A percentile compares a stretch with the other conserved stretches of the same genome.
These are phyloP conservation scores for Abrus pulchellus DNA, from an alignment of 306 rosid species.

Conservation along the genomic window DNA sequence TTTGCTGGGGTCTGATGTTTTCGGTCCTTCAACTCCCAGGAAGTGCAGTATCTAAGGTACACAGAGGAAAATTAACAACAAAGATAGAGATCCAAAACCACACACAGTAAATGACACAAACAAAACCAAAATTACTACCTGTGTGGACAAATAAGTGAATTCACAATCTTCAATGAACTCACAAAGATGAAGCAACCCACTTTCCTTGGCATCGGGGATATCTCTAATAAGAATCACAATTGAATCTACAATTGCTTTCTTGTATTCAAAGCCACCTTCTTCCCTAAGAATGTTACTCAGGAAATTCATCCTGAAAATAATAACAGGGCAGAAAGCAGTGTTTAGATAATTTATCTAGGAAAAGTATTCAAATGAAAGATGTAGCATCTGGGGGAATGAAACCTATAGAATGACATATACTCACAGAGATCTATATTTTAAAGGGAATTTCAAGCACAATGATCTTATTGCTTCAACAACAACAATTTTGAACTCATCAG, in stretches of 20 bases:
- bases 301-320: slow-evolving; percentile 87
- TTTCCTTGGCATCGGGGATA: slow-evolving; percentile 96
- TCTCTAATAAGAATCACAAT: slow-evolving; percentile 97
- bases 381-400: slow-evolving; percentile 18
- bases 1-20: slow-evolving; percentile 97
- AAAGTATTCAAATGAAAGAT: slow-evolving; percentile 11
- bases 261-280: slow-evolving; percentile 99
- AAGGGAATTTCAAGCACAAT: slow-evolving; percentile 90
- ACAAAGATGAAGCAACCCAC: slow-evolving; percentile 97
- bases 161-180: slow-evolving; percentile 99
- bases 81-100: slow-evolving; percentile 25
- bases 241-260: slow-evolving; percentile 97
- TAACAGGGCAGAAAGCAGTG: slow-evolving; percentile 16
- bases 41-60: slow-evolving; percentile 86
- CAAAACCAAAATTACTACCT: slow-evolving; percentile 63
- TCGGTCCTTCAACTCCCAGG: slow-evolving; percentile 97
- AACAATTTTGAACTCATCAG: slow-evolving; percentile 97
- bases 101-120: slow-evolving; percentile 33
- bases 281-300: slow-evolving; percentile 98
- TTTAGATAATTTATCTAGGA: slow-evolving; percentile 38
- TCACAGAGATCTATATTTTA: slow-evolving; percentile 94
- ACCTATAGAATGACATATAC: slow-evolving; percentile 52
- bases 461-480: slow-evolving; percentile 99
- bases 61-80: slow-evolving; percentile 38
- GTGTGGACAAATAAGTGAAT: slow-evolving; percentile 97